Evolutionary conservation across 768 basidiomycete species (phyloP), one percentile per base, ranked within the genome.

Genomic region (Suillus weaverae): DNA sequence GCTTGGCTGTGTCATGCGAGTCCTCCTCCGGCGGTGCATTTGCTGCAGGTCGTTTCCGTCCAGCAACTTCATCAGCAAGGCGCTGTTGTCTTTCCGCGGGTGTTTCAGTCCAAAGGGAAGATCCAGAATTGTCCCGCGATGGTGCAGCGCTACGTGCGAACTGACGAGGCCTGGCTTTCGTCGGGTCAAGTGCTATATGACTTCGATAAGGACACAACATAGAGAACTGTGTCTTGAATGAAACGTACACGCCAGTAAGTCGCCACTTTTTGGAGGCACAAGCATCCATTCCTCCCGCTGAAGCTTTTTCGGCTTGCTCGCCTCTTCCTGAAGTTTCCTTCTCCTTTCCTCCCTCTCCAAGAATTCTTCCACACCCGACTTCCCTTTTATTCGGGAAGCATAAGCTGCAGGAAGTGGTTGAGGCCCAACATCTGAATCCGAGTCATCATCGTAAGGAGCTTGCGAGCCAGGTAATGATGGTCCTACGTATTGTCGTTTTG

Each of bases 211-310:
- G n/a, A 35, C 32, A 11, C 36, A 16, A 26, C 20, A 9, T 3
- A 57, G 20, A 13, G 35, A 41, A 51, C 5, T 50, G 35, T 39
- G n/a, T 33, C 32, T 59, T 39, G n/a, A 10, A 54, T 38, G 51
- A 33, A 20, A 84, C 90, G 67, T 70, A 96, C 94, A 89, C 55
- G 84, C 85, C 5, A 96, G 81, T 14, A 97, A 76, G 66, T 92
- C 91, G 2, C 91, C 89, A 1, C 88, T 85, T 22, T 89, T 87
- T 0, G 97, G 97, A 2, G 97, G 97, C 1, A 91, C 90, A 53
- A 99, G 83, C 97, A 99, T 99, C 97, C 97, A 99, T 75, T 96
- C 95, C 22, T 98, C 94, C 50, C 97, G 87, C 75, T 94, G 80
- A 44, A 87, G 79, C 44, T 85, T 84, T 75, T 94, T 95, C 13